Conservation (phyloP, 768 basidiomycete genomes). For the Leccinum subtestaceum region DNA sequence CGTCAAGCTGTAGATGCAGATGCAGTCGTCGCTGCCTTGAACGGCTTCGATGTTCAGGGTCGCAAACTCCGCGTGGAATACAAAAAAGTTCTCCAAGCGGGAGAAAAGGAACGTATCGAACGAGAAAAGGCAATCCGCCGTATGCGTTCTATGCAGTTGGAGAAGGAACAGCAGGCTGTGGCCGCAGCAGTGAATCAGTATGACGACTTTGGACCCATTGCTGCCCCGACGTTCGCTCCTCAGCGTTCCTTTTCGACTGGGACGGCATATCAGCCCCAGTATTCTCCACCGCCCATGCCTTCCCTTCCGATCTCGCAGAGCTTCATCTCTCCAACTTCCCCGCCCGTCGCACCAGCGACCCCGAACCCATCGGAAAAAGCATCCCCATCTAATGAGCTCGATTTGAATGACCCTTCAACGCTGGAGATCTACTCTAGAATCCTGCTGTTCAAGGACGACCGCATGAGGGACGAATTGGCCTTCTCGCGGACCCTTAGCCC, state of each 20-base stretch:
- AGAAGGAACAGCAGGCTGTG: constrained; percentile 64
- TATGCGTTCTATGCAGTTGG: constrained; percentile 96
- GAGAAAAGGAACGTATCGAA: constrained; percentile 98
- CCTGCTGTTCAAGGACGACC: constrained; percentile 95
- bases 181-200: constrained; percentile 34
- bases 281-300: constrained; percentile 57
- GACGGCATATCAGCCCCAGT: constrained; percentile 58
- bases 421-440: constrained; percentile 97
- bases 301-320: constrained; percentile 40
- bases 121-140: constrained; percentile 96
- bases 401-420: constrained; percentile 93
- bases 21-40: constrained; percentile 91
- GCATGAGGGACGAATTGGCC: constrained; percentile 94
- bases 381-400: constrained; percentile 67
- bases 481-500: constrained; percentile 86
- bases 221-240: constrained; percentile 57
- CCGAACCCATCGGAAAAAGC: constrained; percentile 66
- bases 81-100: constrained; percentile 98
- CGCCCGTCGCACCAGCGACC: constrained; percentile 54
- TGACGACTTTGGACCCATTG: constrained; percentile 71
- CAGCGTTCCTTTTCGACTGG: constrained; percentile 71
- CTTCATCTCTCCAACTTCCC: constrained; percentile 45
- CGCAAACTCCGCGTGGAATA: constrained; percentile 98
- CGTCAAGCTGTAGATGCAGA: constrained; percentile 88
- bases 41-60: constrained; percentile 94